Base-by-base conservation (phyloP, 805 yeast species). In the Myxozyma monticola region DNA sequence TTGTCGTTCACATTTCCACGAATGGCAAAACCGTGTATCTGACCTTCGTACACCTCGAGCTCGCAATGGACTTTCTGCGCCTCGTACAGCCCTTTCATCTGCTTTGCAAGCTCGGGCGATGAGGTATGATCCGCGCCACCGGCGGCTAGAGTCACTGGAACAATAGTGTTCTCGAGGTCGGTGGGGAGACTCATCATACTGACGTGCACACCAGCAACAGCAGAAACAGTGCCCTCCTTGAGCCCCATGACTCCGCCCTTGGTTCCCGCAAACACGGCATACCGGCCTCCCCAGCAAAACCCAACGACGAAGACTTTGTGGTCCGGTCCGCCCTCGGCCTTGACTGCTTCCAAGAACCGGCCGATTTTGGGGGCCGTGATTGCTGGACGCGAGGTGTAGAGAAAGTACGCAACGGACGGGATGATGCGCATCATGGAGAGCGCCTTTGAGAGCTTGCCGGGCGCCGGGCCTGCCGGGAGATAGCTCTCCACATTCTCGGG, bases 201-300 rank as follows among this genome's bases (percentile, higher is more conserved):
- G 17, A 51, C 56, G 28, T 54, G 58, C 25, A 50, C 1, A 2
- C 50, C 51, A 7, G 48, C 58, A n/a, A 31, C 48, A 20, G 56
- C 55, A 4, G 30, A 26, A n/a, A 51, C 45, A 20, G 42, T 35
- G 4, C 54, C 54, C 24, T 30, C 33, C 29, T 22, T 17, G 7
- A 46, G 29, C 20, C 18, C 18, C 22, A 45, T 37, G n/a, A n/a
- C n/a, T n/a, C n/a, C n/a, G 26, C 18, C 25, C 17, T 37, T 33
- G 10, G 48, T 37, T 9, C 35, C 48, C 25, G 40, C 15, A 12
- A 42, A 35, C 17, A 54, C 15, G 10, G 58, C 29, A 34, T 35
- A 46, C 21, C 55, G 37, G 9, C 58, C 56, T 9, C 58, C 58
- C 51, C 48, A 51, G 44, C 58, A 54, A 28, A 42, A 50, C 2